Base-by-base conservation (phyloP, 306 rosid genomes). In the Cucurbita argyrosperma region DNA sequence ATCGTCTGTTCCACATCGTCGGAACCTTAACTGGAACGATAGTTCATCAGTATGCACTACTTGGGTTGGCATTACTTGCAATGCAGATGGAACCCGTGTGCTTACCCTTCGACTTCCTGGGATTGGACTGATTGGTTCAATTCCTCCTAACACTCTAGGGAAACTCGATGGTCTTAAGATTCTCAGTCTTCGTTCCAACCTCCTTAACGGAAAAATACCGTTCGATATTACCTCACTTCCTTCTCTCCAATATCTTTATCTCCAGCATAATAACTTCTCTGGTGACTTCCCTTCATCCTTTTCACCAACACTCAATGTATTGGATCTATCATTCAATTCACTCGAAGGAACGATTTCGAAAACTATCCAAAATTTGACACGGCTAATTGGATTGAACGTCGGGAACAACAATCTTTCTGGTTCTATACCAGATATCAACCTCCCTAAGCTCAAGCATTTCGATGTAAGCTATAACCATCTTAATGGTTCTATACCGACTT, bases 111-210 rank as follows among this genome's bases (percentile, higher is more conserved):
- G 94, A 67, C 93, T 90, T 76, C 96, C 98, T 2, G 98, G 97
- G 52, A 75, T 89, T 21, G 98, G 97, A 74, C 87, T 93, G 39
- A 77, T 89, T 1, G 98, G 98, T 61, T 18, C 87, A 15, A 85
- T 93, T 49, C 97, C 97, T 18, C 30, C 86, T 23, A 82, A 82
- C 68, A 93, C 98, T 38, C 84, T 93, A 3, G 90, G 97, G 67
- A 90, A 79, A 85, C 96, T 93, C 19, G 89, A 85, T 77, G 88
- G 86, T 19, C 97, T 90, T 21, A 80, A 55, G 59, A 51, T 21
- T 60, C 92, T 93, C 69, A 93, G 98, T 82, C 97, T 93, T 43
- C 87, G 96, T 6, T 93, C 96, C 62, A 93, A 93, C 82, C 88
- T 81, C 54, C 97, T 93, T 46, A 71, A 9, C 35, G 98, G 98